phyloP scores from a whole-genome alignment of 352 stramenopile genomes.

The Pythium coloratum region DNA sequence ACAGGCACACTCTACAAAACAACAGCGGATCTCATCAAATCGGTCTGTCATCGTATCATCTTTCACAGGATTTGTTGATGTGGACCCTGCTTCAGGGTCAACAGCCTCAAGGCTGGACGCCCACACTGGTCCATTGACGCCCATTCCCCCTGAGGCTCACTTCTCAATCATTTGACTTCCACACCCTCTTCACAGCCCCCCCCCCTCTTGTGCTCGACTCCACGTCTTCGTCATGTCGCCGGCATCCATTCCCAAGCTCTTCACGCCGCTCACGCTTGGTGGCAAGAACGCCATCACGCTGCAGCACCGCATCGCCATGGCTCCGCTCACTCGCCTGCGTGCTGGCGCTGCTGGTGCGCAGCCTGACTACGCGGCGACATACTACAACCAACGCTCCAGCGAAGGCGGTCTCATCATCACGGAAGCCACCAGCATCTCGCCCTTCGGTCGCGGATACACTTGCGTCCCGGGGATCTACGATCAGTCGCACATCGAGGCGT shows the following conservation, averaged over 20 bases:
- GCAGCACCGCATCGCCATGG: constrained; percentile 39
- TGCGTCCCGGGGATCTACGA: constrained; percentile 37
- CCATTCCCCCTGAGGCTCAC: too few species aligned
- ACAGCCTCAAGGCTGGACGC: too few species aligned
- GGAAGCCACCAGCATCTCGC: constrained; percentile 36
- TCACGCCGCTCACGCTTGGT: constrained; percentile 30
- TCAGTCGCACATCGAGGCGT: constrained; percentile 35
- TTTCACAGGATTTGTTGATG: too few species aligned
- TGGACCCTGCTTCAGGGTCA: too few species aligned
- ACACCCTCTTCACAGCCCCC: too few species aligned
- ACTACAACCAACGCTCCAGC: constrained; percentile 40
- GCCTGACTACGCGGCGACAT: constrained; percentile 25
- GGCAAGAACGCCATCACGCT: constrained; percentile 26
- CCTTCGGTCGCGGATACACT: constrained; percentile 19
- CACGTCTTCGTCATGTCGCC: neutral
- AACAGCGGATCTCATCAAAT: too few species aligned
- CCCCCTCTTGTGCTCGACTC: too few species aligned
- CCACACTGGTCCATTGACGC: too few species aligned
- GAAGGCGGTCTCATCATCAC: constrained; percentile 41
- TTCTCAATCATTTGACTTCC: too few species aligned
- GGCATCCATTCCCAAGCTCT: constrained; percentile 22
- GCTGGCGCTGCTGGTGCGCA: constrained; percentile 12
- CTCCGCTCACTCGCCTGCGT: constrained; percentile 33
- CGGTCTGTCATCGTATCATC: too few species aligned
- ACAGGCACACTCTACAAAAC: too few species aligned